phyloP scores from a whole-genome alignment of 257 asterid genomes.

The Mitragyna speciosa region DNA sequence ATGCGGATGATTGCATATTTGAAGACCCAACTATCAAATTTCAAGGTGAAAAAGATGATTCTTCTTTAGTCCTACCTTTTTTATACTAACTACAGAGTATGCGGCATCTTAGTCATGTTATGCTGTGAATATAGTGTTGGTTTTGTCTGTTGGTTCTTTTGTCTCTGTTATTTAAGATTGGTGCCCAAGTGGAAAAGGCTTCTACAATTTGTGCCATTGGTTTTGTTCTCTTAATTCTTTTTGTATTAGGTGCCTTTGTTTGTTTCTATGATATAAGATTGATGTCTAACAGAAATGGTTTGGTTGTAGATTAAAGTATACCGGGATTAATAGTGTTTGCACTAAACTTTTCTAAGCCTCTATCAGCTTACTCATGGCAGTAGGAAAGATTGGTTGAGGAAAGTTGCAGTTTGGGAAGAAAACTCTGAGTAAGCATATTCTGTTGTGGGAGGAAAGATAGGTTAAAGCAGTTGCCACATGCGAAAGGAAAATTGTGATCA shows the following conservation, averaged over 20 bases:
- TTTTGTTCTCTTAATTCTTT: neutral
- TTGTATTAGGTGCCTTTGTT: neutral
- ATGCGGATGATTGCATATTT: constrained; percentile 74
- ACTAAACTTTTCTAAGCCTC: neutral
- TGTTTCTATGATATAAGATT: neutral
- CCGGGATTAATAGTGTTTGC: neutral
- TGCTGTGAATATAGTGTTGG: neutral
- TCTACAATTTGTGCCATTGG: neutral
- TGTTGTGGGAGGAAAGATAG: neutral
- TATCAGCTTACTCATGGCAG: neutral
- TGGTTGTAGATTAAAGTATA: neutral
- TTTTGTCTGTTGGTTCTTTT: neutral
- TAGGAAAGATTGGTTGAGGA: neutral
- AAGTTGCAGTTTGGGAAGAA: neutral
- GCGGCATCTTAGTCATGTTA: neutral
- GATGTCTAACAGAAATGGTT: neutral
- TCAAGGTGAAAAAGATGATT: constrained; percentile 43
- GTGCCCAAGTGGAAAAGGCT: neutral
- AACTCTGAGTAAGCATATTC: neutral
- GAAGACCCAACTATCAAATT: constrained; percentile 90
- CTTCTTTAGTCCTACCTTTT: constrained; percentile 9
- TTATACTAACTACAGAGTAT: constrained; percentile 8
- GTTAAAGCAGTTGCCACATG: neutral
- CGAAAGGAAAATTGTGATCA: neutral
- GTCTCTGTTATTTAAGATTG: neutral